These are phyloP conservation scores for Eustoma russellianum DNA, from an alignment of 257 asterid species.

Conservation along the genomic window DNA sequence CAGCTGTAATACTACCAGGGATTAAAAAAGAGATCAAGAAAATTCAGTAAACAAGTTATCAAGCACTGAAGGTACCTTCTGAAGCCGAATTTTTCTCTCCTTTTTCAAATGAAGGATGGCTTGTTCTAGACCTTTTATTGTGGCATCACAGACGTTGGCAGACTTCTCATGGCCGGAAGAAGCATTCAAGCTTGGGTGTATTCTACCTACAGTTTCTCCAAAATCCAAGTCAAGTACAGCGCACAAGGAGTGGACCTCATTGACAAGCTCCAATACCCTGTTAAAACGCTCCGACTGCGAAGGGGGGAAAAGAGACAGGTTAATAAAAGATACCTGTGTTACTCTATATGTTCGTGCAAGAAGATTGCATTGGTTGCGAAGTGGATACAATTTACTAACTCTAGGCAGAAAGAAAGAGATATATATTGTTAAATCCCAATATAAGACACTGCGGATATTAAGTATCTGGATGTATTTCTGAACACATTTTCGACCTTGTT, in stretches of 20 bases:
- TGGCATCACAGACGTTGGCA: conserved; percentile 70
- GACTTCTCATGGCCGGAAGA: conserved; percentile 48
- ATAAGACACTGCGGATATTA: too few relatives aligned
- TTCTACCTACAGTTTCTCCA: conserved; percentile 59
- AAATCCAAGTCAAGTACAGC: conserved; percentile 73
- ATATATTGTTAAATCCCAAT: too few relatives aligned
- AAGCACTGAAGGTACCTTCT: conserved; percentile 47
- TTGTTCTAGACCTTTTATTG: conserved; percentile 72
- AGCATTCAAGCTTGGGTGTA: conserved; percentile 80
- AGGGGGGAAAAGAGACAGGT: neutral
- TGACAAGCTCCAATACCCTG: conserved; percentile 65
- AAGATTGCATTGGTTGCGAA: neutral
- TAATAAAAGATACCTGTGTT: too few relatives aligned
- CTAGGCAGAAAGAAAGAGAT: too few relatives aligned
- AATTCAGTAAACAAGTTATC: conserved; percentile 4
- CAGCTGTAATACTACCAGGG: conserved; percentile 42
- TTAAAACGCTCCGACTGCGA: conserved; percentile 80
- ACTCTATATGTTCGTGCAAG: neutral
- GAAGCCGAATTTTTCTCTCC: conserved; percentile 65
- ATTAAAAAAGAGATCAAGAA: conserved; percentile 15
- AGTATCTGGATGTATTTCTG: too few relatives aligned
- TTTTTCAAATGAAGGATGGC: conserved; percentile 57
- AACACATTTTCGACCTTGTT: too few relatives aligned
- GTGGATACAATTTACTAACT: too few relatives aligned
- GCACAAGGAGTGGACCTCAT: conserved; percentile 79